Evolutionary conservation across 139 green algal species (phyloP).

Genomic region (Chlamydomonas schloesseri): DNA sequence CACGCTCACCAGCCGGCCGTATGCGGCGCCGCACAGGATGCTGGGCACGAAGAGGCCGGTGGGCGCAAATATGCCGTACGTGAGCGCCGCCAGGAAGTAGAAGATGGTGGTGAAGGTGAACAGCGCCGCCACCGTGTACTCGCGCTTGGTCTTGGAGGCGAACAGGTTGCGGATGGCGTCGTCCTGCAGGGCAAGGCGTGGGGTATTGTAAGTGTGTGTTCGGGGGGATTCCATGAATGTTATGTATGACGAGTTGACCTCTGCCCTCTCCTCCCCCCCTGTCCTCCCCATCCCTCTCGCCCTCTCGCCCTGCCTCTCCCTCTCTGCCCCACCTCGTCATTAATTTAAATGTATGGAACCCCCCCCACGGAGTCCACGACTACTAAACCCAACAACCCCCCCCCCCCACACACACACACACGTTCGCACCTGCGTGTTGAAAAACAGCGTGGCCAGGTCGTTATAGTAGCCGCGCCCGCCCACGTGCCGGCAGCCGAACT

Average conservation of each 20-base stretch:
- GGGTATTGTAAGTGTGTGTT: too few species aligned
- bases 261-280: too few species aligned
- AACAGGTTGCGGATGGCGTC: conserved; percentile 91
- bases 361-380: too few species aligned
- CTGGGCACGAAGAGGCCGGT: conserved; percentile 87
- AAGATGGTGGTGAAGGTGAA: conserved; percentile 72
- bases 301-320: too few species aligned
- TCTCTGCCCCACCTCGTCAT: too few species aligned
- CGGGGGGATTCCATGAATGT: too few species aligned
- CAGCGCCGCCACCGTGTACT: conserved; percentile 74
- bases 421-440: conserved; percentile 81
- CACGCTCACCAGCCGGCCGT: conserved; percentile 77
- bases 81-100: conserved; percentile 78
- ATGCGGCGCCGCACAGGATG: conserved; percentile 85
- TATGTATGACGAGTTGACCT: too few species aligned
- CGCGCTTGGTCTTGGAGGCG: conserved; percentile 71
- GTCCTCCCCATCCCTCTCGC: too few species aligned
- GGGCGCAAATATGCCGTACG: conserved; percentile 75
- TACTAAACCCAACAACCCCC: too few species aligned
- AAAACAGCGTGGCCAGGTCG: conserved; percentile 88
- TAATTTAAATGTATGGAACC: too few species aligned
- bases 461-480: conserved; percentile 70
- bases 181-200: too few species aligned
- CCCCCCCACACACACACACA: too few species aligned
- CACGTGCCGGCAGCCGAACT: conserved; percentile 58